Conservation (phyloP, 2,329 filamentous ascomycete species). For the Elsinoe fawcettii region DNA sequence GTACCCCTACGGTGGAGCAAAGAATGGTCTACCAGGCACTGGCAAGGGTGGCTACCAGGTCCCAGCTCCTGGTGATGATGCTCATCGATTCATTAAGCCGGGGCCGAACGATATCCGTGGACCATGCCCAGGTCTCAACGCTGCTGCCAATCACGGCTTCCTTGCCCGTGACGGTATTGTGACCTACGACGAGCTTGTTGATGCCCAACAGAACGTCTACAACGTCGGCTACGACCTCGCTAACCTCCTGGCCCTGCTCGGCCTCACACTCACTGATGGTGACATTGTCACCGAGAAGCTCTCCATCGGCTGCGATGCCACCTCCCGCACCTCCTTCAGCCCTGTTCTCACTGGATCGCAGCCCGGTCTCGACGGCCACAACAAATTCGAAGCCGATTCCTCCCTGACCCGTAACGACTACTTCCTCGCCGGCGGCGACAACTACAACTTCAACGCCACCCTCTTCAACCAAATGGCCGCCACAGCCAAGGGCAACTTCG, state of each 20-base stretch:
- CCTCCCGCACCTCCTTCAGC: slow-evolving; percentile 33
- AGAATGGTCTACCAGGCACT: slow-evolving; percentile 36
- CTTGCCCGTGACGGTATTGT: slow-evolving; percentile 37
- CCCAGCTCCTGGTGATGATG: slow-evolving; percentile 35
- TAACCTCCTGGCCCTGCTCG: slow-evolving; percentile 33
- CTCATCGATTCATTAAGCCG: slow-evolving; percentile 33
- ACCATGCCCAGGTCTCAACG: slow-evolving; percentile 37
- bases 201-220: slow-evolving; percentile 40
- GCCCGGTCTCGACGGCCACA: slow-evolving; percentile 38
- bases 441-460: slow-evolving; percentile 35
- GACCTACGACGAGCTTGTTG: slow-evolving; percentile 38
- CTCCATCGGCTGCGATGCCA: slow-evolving; percentile 41
- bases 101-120: slow-evolving; percentile 35
- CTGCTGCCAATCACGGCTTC: slow-evolving; percentile 39
- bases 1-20: slow-evolving; percentile 39
- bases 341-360: slow-evolving; percentile 31
- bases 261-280: slow-evolving; percentile 34
- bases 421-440: slow-evolving; percentile 32
- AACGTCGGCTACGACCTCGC: slow-evolving; percentile 39
- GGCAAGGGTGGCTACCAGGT: slow-evolving; percentile 38
- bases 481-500: slow-evolving; percentile 30
- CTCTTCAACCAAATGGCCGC: slow-evolving; percentile 35
- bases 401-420: slow-evolving; percentile 38
- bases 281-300: slow-evolving; percentile 37
- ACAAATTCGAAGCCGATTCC: slow-evolving; percentile 38